phyloP scores from a whole-genome alignment of 305 asterid species.

The Fraxinus ornus region DNA sequence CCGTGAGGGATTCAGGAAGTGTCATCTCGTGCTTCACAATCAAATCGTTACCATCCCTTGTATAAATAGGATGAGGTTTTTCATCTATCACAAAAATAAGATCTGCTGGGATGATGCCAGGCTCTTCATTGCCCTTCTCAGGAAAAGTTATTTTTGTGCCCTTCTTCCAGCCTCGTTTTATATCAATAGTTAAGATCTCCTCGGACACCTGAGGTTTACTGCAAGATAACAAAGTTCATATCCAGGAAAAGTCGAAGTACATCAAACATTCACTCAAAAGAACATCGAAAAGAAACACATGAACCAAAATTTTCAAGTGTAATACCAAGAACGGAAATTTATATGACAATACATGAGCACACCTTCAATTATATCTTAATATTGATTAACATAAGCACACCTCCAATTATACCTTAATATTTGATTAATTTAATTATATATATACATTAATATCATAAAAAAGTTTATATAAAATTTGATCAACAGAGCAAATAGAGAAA shows the following conservation, averaged over 20 bases:
- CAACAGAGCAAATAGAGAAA: not conserved
- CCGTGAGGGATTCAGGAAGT: constrained; percentile 82
- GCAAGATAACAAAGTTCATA: constrained; percentile 32
- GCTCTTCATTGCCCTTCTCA: constrained; percentile 88
- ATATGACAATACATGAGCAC: not conserved
- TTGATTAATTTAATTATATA: not conserved
- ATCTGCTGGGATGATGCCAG: constrained; percentile 83
- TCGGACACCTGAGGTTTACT: constrained; percentile 55
- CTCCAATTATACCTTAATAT: not conserved
- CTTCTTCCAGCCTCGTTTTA: constrained; percentile 92
- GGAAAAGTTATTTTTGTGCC: constrained; percentile 93
- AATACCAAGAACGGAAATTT: not conserved
- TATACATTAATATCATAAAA: not conserved
- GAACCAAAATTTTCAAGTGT: not conserved
- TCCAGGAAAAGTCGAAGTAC: constrained; percentile 17
- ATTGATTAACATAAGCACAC: not conserved
- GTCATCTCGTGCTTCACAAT: constrained; percentile 60
- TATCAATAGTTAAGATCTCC: constrained; percentile 77
- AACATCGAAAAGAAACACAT: not conserved
- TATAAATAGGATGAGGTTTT: constrained; percentile 61
- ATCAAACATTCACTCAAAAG: not conserved
- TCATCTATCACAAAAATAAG: constrained; percentile 77
- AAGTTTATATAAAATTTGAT: not conserved
- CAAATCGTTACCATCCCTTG: constrained; percentile 78
- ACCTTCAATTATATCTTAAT: not conserved